phyloP scores from a whole-genome alignment of 371 early-diverging fungal species.

The Umbelopsis sp. region DNA sequence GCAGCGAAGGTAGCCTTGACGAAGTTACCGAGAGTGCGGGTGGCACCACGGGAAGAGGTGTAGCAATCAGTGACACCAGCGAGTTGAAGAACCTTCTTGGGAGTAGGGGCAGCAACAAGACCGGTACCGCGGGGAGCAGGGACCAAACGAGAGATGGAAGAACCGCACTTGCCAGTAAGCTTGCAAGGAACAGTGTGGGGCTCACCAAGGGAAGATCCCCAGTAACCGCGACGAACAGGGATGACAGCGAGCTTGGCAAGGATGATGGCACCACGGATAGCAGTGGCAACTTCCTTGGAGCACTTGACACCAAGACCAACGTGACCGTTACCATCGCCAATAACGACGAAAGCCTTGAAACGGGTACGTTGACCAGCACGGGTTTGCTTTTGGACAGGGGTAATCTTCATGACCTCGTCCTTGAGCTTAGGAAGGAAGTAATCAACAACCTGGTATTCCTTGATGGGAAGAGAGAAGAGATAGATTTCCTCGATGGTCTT shows the following conservation, averaged over 20 bases:
- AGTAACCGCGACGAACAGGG: slow-evolving; percentile 98
- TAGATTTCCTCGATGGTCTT: slow-evolving; percentile 90
- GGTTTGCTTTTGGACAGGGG: slow-evolving; percentile 99
- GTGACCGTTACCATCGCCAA: slow-evolving; percentile 97
- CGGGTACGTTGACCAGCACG: slow-evolving; percentile 99
- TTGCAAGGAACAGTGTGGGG: slow-evolving; percentile 41
- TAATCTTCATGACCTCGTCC: slow-evolving; percentile 99
- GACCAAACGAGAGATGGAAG: slow-evolving; percentile 89
- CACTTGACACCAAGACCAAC: slow-evolving; percentile 98
- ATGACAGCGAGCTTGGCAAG: slow-evolving; percentile 96
- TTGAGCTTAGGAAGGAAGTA: slow-evolving; percentile 92
- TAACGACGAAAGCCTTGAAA: slow-evolving; percentile 98
- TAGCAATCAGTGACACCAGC: slow-evolving; percentile 98
- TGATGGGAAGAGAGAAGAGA: slow-evolving; percentile 95
- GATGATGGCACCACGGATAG: slow-evolving; percentile 97
- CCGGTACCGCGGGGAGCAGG: slow-evolving; percentile 99
- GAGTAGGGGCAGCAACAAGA: slow-evolving; percentile 93
- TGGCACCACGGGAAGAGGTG: slow-evolving; percentile 90
- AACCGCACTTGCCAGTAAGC: slow-evolving; percentile 59
- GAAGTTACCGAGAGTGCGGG: slow-evolving; percentile 93
- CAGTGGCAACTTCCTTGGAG: slow-evolving; percentile 97
- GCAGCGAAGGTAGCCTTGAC: slow-evolving; percentile 98
- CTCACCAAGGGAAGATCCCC: slow-evolving; percentile 94
- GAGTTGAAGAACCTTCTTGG: slow-evolving; percentile 96
- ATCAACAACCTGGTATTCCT: slow-evolving; percentile 99